Conservation (phyloP, 2,329 filamentous ascomycete species). For the Fusarium redolens region DNA sequence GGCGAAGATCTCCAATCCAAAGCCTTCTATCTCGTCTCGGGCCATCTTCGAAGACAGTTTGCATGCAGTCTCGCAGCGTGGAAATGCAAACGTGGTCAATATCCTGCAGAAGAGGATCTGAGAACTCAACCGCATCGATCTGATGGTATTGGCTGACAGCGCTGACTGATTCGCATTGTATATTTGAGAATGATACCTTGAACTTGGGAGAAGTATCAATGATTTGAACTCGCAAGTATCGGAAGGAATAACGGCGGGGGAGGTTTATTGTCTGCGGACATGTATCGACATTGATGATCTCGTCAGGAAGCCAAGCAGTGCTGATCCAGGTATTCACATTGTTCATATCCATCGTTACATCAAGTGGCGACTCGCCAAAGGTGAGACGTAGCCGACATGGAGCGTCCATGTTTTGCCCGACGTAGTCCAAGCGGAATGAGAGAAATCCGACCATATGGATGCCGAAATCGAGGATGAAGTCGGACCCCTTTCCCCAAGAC, state of each 20-base stretch:
- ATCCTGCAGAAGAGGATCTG: not conserved
- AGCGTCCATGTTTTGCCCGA: not conserved
- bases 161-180: not conserved
- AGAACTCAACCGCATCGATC: not conserved
- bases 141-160: not conserved
- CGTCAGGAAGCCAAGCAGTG: not conserved
- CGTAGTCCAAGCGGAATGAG: not conserved
- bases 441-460: not conserved
- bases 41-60: not conserved
- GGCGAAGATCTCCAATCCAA: not conserved
- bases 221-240: not conserved
- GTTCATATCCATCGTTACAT: not conserved
- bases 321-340: not conserved
- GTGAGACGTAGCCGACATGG: not conserved
- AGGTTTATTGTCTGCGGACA: not conserved
- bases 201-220: not conserved
- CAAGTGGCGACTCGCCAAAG: not conserved
- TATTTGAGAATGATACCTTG: not conserved
- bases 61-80: not conserved
- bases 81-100: not conserved
- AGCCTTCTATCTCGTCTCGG: not conserved
- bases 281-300: not conserved
- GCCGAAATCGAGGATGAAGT: not conserved
- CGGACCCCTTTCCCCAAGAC: not conserved
- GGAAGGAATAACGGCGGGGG: not conserved